Percentiles rank a stretch among this genome's conserved stretches.
phyloP scores from a whole-genome alignment of 768 basidiomycete species.

The Termitomyces sp. region DNA sequence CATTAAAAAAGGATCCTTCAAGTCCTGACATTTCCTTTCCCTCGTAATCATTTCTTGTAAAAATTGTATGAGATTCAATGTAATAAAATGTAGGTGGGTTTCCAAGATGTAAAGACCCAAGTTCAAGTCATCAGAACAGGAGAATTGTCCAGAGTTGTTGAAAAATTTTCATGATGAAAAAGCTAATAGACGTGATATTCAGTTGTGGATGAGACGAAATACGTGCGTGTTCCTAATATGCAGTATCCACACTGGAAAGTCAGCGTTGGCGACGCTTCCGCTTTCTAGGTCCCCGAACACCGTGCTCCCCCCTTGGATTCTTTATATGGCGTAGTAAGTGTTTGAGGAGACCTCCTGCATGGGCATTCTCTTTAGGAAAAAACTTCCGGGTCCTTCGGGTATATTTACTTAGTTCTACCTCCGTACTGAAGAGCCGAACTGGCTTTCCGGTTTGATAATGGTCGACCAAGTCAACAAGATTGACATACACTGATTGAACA shows the following conservation, averaged over 20 bases:
- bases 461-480: slow-evolving; percentile 33
- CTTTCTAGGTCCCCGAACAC: background rate
- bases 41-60: background rate
- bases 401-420: slow-evolving; percentile 24
- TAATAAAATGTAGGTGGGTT: background rate
- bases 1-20: no score
- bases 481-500: slow-evolving; percentile 26
- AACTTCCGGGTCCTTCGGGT: slow-evolving; percentile 17
- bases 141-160: background rate
- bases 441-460: slow-evolving; percentile 1
- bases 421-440: slow-evolving; percentile 17
- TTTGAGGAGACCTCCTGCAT: slow-evolving; percentile 25
- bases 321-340: slow-evolving; percentile 25
- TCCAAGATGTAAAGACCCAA: background rate
- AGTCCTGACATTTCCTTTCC: no score
- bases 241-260: background rate
- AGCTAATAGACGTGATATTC: background rate
- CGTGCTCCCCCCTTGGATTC: slow-evolving; percentile 1
- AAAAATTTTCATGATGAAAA: background rate
- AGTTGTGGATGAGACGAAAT: background rate
- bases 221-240: background rate
- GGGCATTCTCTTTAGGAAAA: slow-evolving; percentile 24
- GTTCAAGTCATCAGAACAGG: background rate
- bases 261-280: background rate
- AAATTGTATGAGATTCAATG: background rate